Percentiles rank a stretch among this genome's conserved stretches.
These are phyloP conservation scores for Zygosaccharomyces gambellarensis DNA, from an alignment of 805 yeast genomes.

Conservation along the genomic window DNA sequence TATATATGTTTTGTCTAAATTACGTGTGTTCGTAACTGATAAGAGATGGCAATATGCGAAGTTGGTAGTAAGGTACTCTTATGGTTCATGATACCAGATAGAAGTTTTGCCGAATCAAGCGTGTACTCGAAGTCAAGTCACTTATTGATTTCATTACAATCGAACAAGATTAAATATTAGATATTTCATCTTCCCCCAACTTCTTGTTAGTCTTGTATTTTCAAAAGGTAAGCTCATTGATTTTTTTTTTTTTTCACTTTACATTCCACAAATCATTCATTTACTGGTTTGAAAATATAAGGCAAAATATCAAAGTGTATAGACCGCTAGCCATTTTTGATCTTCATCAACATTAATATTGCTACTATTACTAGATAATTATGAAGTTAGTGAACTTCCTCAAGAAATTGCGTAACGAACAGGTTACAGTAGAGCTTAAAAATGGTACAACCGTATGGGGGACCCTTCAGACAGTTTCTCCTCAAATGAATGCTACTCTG, in stretches of 20 bases:
- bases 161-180: no score
- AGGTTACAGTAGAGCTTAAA: constrained; percentile 85
- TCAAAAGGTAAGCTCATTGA: background rate
- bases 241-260: background rate
- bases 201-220: background rate
- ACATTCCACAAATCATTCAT: background rate
- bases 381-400: constrained; percentile 47
- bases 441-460: constrained; percentile 88
- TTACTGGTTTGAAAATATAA: background rate
- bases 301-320: no score
- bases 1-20: background rate
- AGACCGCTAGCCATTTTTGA: no score
- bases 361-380: background rate
- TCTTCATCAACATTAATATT: background rate
- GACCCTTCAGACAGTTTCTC: constrained; percentile 76
- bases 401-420: constrained; percentile 79
- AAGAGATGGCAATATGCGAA: constrained; percentile 6
- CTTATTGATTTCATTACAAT: no score
- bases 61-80: background rate
- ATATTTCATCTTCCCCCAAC: background rate
- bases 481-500: constrained; percentile 83
- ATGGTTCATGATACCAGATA: background rate
- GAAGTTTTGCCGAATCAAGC: no score
- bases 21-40: background rate
- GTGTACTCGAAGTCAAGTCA: no score